Evolutionary conservation across 2,329 filamentous ascomycete genomes (phyloP).

Genomic region (Exophiala sp.): DNA sequence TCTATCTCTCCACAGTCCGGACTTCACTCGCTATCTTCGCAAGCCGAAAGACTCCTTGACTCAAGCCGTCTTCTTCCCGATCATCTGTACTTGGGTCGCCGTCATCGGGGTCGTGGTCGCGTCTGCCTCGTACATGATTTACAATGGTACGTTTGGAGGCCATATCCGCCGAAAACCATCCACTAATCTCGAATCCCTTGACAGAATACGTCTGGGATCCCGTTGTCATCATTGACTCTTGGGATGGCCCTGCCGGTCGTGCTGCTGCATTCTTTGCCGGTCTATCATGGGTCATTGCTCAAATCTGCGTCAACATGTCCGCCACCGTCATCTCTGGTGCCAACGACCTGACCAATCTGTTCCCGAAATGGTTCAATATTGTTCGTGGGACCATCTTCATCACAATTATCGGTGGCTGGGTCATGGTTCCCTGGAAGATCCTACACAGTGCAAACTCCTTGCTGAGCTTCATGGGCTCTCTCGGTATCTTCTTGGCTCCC

Average conservation of each 20-base stretch:
- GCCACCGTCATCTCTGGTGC: slow-evolving; percentile 48
- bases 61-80: slow-evolving; percentile 45
- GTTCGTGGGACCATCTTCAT: slow-evolving; percentile 41
- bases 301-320: slow-evolving; percentile 52
- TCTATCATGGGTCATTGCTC: slow-evolving; percentile 52
- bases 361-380: slow-evolving; percentile 53
- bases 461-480: slow-evolving; percentile 36
- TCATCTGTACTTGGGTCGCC: slow-evolving; percentile 48
- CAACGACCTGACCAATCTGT: slow-evolving; percentile 52
- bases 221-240: slow-evolving; percentile 38
- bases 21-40: slow-evolving; percentile 47
- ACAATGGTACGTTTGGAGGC: neutral
- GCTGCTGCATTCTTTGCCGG: slow-evolving; percentile 51
- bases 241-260: slow-evolving; percentile 33
- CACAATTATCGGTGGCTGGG: slow-evolving; percentile 41
- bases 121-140: slow-evolving; percentile 1
- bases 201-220: slow-evolving; percentile 38
- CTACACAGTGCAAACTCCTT: slow-evolving; percentile 40
- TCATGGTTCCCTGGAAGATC: slow-evolving; percentile 48
- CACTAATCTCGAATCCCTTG: too few species aligned
- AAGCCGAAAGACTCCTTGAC: slow-evolving; percentile 36
- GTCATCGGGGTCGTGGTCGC: slow-evolving; percentile 37
- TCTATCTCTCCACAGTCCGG: slow-evolving; percentile 34
- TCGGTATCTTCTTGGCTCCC: slow-evolving; percentile 13
- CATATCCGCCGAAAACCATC: too few species aligned